Conservation (phyloP, 306 rosid genomes). For the Vachellia collinsii region DNA sequence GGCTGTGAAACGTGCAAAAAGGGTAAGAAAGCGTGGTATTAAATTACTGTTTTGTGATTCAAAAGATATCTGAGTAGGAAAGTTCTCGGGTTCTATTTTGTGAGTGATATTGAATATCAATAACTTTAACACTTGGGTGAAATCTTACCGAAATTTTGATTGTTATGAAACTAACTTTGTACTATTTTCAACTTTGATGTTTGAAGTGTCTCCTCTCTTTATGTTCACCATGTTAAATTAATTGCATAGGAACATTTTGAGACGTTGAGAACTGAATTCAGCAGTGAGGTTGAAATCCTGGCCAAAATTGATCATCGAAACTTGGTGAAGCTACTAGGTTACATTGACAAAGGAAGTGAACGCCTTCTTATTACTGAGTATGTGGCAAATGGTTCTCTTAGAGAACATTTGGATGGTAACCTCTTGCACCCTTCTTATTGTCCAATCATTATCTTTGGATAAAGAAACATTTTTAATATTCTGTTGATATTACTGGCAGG, state of each 20-base stretch:
- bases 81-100: slow-evolving; percentile 1
- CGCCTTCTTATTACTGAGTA: slow-evolving; percentile 88
- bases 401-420: slow-evolving; percentile 99
- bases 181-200: background rate
- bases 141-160: background rate
- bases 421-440: slow-evolving; percentile 30
- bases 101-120: background rate
- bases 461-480: slow-evolving; percentile 17
- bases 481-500: slow-evolving; percentile 56
- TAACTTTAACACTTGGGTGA: background rate
- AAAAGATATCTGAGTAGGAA: background rate
- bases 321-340: slow-evolving; percentile 89
- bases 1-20: slow-evolving; percentile 89
- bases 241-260: slow-evolving; percentile 73
- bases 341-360: slow-evolving; percentile 81
- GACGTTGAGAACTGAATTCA: slow-evolving; percentile 80
- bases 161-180: background rate
- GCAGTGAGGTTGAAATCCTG: slow-evolving; percentile 85
- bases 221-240: slow-evolving; percentile 35
- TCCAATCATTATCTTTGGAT: slow-evolving; percentile 25
- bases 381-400: slow-evolving; percentile 85
- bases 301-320: slow-evolving; percentile 95
- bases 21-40: slow-evolving; percentile 48
- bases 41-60: background rate
- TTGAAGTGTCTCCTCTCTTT: slow-evolving; percentile 18